These are phyloP conservation scores for Quillaja saponaria DNA, from an alignment of 306 rosid genomes.

Conservation along the genomic window DNA sequence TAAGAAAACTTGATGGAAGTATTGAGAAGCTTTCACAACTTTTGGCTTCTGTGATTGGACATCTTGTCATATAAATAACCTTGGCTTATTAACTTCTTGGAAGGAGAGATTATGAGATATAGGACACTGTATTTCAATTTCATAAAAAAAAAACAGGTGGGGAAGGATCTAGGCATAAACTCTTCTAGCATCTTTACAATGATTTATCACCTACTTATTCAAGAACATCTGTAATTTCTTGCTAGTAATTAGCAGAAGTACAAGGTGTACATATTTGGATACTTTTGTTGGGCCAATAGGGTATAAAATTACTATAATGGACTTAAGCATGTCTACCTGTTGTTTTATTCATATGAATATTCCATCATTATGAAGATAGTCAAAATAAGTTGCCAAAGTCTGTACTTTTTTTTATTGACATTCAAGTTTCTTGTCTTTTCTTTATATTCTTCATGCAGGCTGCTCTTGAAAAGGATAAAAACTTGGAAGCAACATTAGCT, in stretches of 20 bases:
- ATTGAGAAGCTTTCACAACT: neutral
- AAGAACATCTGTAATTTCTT: neutral
- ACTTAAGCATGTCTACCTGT: neutral
- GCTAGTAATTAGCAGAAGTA: too few relatives aligned
- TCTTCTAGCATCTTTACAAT: neutral
- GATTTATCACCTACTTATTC: neutral
- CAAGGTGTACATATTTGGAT: neutral
- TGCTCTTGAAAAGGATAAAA: conserved; percentile 65
- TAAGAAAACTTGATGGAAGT: neutral
- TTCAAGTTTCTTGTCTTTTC: conserved; percentile 2
- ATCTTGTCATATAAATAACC: too few relatives aligned
- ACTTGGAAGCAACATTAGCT: conserved; percentile 34
- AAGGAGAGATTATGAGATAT: too few relatives aligned
- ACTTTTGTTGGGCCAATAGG: too few relatives aligned
- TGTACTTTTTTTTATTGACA: neutral
- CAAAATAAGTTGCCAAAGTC: conserved; percentile 1
- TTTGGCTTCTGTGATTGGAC: too few relatives aligned
- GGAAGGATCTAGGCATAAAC: neutral
- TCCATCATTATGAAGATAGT: neutral
- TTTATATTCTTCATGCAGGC: conserved; percentile 54
- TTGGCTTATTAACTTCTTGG: too few relatives aligned
- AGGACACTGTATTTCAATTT: too few relatives aligned
- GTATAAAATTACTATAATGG: neutral
- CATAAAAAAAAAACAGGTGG: too few relatives aligned
- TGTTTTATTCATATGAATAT: neutral